phyloP scores from a whole-genome alignment of 306 rosid species.

The Pyrus communis region DNA sequence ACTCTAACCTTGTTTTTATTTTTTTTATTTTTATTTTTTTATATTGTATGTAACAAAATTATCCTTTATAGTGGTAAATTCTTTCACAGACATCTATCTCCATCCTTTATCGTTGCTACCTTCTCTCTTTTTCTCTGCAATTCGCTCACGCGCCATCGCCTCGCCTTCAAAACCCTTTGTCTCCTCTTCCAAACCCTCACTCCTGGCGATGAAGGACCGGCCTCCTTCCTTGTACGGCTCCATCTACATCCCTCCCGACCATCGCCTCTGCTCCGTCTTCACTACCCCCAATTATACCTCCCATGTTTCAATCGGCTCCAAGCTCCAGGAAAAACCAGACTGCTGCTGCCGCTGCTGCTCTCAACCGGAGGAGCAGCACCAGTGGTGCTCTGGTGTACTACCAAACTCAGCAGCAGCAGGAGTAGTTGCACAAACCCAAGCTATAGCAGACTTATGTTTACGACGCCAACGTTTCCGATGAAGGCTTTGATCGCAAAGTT shows the following conservation, averaged over 20 bases:
- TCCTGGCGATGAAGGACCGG: constrained; percentile 68
- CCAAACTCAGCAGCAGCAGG: constrained; percentile 35
- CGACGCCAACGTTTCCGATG: constrained; percentile 37
- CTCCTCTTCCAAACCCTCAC: constrained; percentile 42
- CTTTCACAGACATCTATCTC: neutral
- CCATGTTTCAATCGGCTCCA: constrained; percentile 28
- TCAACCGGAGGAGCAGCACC: constrained; percentile 15
- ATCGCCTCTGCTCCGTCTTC: constrained; percentile 61
- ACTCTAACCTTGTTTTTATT: too few species aligned
- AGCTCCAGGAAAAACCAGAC: constrained; percentile 18
- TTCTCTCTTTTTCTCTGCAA: neutral
- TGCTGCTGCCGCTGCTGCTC: neutral
- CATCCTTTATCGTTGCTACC: neutral
- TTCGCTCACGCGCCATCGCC: neutral
- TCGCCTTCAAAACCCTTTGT: constrained; percentile 27
- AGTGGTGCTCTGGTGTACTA: constrained; percentile 1
- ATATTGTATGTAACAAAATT: too few species aligned
- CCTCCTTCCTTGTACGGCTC: constrained; percentile 63
- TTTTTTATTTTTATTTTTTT: too few species aligned
- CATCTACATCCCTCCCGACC: constrained; percentile 82
- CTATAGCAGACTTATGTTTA: constrained; percentile 39
- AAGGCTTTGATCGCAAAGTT: constrained; percentile 40
- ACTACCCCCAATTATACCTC: constrained; percentile 28
- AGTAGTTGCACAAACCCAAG: constrained; percentile 27
- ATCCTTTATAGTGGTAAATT: too few species aligned